Conservation (phyloP, 257 asterid species). For the Solanum corneliomulleri region DNA sequence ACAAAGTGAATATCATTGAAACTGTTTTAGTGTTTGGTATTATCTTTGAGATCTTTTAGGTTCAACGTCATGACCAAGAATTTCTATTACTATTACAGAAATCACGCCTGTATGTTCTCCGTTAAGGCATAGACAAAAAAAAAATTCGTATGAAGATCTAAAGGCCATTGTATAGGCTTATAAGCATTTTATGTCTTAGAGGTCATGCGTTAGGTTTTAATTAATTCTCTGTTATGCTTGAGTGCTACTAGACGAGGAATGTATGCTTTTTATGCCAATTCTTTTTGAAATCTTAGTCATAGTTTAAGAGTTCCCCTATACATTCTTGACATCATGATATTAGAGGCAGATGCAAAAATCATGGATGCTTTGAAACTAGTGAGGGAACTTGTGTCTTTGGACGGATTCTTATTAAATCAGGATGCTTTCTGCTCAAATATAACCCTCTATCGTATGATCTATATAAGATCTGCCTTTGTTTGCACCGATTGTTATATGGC, state of each 20-base stretch:
- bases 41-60: not conserved
- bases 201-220: not conserved
- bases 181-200: not conserved
- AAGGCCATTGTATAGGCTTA: not conserved
- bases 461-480: not conserved
- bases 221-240: not conserved
- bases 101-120: not conserved
- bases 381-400: not conserved
- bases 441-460: not conserved
- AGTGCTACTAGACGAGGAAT: not conserved
- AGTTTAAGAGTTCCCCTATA: not conserved
- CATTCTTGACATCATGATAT: not conserved
- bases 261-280: not conserved
- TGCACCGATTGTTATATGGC: not conserved
- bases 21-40: not conserved
- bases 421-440: not conserved
- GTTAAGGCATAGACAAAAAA: not conserved
- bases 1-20: not conserved
- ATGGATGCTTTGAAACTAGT: not conserved
- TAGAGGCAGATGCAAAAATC: not conserved
- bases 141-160: not conserved
- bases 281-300: not conserved
- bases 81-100: not conserved
- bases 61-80: not conserved
- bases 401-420: not conserved